Evolutionary conservation across 78 protist species (phyloP), one percentile per base, ranked within the genome.

Genomic region (Tieghemostelium lacteum): DNA sequence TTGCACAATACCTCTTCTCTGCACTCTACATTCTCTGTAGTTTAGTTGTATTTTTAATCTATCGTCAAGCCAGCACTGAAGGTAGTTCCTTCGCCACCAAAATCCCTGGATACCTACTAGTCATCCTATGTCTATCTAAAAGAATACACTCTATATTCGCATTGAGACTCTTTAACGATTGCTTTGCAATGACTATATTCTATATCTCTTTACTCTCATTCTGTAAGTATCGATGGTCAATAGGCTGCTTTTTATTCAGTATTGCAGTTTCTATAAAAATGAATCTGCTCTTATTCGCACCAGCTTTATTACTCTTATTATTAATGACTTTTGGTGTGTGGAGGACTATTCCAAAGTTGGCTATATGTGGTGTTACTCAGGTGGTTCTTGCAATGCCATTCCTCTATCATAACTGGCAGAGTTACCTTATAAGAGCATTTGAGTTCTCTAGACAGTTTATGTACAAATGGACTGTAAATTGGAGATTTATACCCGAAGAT

Each of bases 91-190:
- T 12, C 14, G 61, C 14, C 40, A 36, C 24, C 34, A 12, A 88
- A 60, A 60, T 69, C 1, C 97, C 97, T 17, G 76, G 85, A 22
- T 93, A 85, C 75, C 39, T 78, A 4, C 37, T 96, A 26, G 20
- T 49, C 12, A 42, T 93, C 4, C 50, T 93, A 40, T 33, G 85
- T 72, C 19, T 93, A 10, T 94, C 97, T 17, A 22, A 52, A 29
- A 92, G 98, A 2, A 36, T 96, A 10, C 99, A 98, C 76, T 97
- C 98, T 24, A 78, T 98, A 67, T 98, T 95, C 50, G 86, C 86
- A 31, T 85, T 98, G 36, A 92, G 98, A 5, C 86, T 98, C 14
- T 98, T 98, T 88, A 98, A 98, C 73, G 99, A 98, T 55, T 20
- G 96, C 33, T 7, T 76, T 4, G 87, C 98, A 16, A 95, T 95